A percentile compares a stretch with the other conserved stretches of the same genome.
Conservation (phyloP, 805 yeast genomes). For the Kockiozyma suomiensis region DNA sequence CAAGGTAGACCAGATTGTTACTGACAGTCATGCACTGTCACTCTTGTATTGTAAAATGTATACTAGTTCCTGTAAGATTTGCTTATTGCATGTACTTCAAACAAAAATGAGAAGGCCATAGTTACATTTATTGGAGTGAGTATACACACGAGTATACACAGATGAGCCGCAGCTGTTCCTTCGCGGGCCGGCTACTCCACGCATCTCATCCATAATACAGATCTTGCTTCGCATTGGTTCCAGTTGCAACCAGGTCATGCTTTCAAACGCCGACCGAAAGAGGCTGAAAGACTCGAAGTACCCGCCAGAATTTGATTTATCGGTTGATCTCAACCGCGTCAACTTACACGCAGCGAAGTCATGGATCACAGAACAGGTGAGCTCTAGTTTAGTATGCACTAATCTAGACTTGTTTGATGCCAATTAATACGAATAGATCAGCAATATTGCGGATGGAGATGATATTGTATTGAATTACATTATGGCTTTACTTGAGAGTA, state of each 20-base stretch:
- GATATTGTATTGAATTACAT: slow-evolving; percentile 16
- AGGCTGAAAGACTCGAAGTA: slow-evolving; percentile 5
- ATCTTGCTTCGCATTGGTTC: not conserved
- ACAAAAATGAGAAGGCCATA: too few species aligned
- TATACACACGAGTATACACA: too few species aligned
- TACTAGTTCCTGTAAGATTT: not conserved
- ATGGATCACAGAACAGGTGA: slow-evolving; percentile 20
- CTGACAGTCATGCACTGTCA: not conserved
- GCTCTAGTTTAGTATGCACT: too few species aligned
- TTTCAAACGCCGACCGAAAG: slow-evolving; percentile 9
- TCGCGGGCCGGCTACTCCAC: too few species aligned
- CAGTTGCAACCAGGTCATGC: not conserved
- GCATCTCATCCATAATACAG: too few species aligned
- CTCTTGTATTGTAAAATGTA: not conserved
- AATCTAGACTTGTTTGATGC: too few species aligned
- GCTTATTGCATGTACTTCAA: not conserved
- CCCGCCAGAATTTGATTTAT: slow-evolving; percentile 15
- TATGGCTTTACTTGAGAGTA: slow-evolving; percentile 6
- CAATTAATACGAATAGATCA: not conserved
- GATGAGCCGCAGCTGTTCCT: too few species aligned
- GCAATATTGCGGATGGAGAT: slow-evolving; percentile 12
- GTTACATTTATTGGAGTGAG: too few species aligned
- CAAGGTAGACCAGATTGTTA: not conserved
- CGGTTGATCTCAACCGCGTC: slow-evolving; percentile 11
- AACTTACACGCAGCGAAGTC: slow-evolving; percentile 12